Evolutionary conservation across 2,329 filamentous ascomycete genomes (phyloP), one percentile per base, ranked within the genome.

Genomic region (Xylariomycetidae sp.): DNA sequence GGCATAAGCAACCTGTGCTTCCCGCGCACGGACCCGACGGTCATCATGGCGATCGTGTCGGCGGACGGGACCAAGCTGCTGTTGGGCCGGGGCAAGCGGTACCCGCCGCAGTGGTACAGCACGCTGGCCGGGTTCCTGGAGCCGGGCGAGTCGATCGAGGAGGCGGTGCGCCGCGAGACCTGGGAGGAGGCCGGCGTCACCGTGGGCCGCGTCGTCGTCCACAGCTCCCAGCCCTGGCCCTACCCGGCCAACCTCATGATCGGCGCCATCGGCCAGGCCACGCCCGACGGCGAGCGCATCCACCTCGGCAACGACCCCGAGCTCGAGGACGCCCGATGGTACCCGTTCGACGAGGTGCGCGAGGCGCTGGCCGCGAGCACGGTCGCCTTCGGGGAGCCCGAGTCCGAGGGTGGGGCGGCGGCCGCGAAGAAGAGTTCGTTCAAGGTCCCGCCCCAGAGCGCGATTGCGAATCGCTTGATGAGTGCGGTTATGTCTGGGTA

Each of bases 31-130:
- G 89, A 96, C 51, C 88, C 89, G 1, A 94, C 88, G 17, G 88
- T 97, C 58, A 98, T 98, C 63, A 89, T 94, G 64, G 90, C 89
- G 1, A 82, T 96, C 9, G 77, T 97, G 19, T 94, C 85, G 33
- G 71, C 81, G 31, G 86, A 94, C 48, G 84, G 84, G 31, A 74
- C 81, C 45, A 77, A 79, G 41, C 65, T 95, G 25, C 76, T 98
- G 6, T 81, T 98, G 1, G 92, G 92, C 23, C 81, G 92, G 11
- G 80, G 86, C 53, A 85, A 85, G 62, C 76, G 86, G 33, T 98
- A 82, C 74, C 92, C 92, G 1, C 70, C 76, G 2, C 58, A 85
- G 58, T 95, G 85, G 86, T 96, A 90, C 69, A 87, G 80, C 50
- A 94, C 89, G 0, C 77, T 98, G 9, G 86, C 86, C 3, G 87